A percentile compares a stretch with the other conserved stretches of the same genome.
These are phyloP conservation scores for Wickerhamomyces sp. DNA, from an alignment of 1,139 yeast genomes.

Conservation along the genomic window DNA sequence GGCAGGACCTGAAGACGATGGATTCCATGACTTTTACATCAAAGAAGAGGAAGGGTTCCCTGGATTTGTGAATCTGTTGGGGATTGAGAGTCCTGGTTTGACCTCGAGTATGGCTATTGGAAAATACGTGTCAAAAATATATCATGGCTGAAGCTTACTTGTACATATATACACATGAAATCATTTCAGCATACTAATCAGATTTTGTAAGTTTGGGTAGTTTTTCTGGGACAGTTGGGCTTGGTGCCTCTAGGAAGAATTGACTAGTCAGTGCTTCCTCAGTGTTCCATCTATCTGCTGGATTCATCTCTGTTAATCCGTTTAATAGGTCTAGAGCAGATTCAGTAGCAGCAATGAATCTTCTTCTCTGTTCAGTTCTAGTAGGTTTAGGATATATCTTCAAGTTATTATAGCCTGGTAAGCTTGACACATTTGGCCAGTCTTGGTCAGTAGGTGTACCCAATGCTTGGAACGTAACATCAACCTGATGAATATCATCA, in stretches of 20 bases:
- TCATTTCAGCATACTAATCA: constrained; percentile 1
- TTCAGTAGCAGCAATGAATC: constrained; percentile 92
- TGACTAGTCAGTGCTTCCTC: constrained; percentile 60
- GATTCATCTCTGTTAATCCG: constrained; percentile 74
- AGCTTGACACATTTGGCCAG: constrained; percentile 86
- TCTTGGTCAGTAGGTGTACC: constrained; percentile 92
- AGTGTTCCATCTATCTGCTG: constrained; percentile 65
- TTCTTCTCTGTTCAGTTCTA: constrained; percentile 68
- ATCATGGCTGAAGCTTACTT: constrained; percentile 19
- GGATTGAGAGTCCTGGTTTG: constrained; percentile 88
- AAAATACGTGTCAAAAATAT: constrained; percentile 53
- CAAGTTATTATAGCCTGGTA: constrained; percentile 71
- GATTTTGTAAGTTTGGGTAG: constrained; percentile 45
- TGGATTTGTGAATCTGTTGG: constrained; percentile 75
- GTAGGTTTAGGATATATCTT: constrained; percentile 81
- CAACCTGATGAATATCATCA: constrained; percentile 85
- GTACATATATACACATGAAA: too few relatives aligned
- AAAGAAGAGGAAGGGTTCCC: constrained; percentile 61
- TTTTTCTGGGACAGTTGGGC: constrained; percentile 66
- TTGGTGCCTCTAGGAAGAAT: constrained; percentile 71
- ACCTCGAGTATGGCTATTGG: constrained; percentile 82
- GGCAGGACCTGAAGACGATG: constrained; percentile 37
- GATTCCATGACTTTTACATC: constrained; percentile 71
- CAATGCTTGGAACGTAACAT: constrained; percentile 85
- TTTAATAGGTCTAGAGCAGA: constrained; percentile 73